Percentiles rank a stretch among this genome's conserved stretches.
Evolutionary conservation across 208 protist species (phyloP).

Genomic region (Balamuthia mandrillaris): DNA sequence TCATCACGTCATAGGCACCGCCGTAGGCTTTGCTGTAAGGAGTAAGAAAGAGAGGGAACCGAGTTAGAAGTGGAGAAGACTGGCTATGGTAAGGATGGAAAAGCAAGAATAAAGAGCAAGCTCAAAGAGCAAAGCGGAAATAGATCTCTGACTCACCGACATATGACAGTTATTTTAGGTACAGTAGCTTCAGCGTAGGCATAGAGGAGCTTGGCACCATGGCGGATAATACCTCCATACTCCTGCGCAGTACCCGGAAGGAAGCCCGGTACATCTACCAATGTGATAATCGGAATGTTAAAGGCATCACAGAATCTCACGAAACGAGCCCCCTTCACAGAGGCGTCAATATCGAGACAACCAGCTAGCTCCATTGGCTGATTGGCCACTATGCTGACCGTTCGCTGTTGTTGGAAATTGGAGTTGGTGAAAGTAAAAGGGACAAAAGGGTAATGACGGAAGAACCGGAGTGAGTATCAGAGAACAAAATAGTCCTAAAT

Average conservation of each 20-base stretch:
- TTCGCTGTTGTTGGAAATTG: conserved; percentile 16
- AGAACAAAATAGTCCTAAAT: background rate
- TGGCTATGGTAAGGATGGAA: background rate
- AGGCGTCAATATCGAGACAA: conserved; percentile 83
- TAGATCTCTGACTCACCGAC: conserved; percentile 64
- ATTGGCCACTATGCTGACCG: conserved; percentile 91
- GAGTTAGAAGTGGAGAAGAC: background rate
- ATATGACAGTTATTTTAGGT: conserved; percentile 89
- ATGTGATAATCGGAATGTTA: conserved; percentile 94
- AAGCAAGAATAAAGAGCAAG: background rate
- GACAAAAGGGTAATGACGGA: background rate
- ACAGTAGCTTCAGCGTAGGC: conserved; percentile 94
- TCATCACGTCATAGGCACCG: conserved; percentile 94
- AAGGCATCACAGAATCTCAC: conserved; percentile 94
- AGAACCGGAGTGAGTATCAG: background rate
- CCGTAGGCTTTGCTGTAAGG: conserved; percentile 90
- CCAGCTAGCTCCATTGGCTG: conserved; percentile 88
- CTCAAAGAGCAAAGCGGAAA: background rate
- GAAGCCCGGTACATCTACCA: conserved; percentile 92
- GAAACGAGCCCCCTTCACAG: conserved; percentile 74
- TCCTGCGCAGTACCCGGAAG: conserved; percentile 59
- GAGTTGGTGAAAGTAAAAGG: background rate
- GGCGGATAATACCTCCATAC: conserved; percentile 91
- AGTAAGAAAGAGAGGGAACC: background rate
- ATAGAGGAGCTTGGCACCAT: conserved; percentile 95